Conservation (phyloP, 2,329 filamentous ascomycete genomes). For the Plenodomus biglobosus region DNA sequence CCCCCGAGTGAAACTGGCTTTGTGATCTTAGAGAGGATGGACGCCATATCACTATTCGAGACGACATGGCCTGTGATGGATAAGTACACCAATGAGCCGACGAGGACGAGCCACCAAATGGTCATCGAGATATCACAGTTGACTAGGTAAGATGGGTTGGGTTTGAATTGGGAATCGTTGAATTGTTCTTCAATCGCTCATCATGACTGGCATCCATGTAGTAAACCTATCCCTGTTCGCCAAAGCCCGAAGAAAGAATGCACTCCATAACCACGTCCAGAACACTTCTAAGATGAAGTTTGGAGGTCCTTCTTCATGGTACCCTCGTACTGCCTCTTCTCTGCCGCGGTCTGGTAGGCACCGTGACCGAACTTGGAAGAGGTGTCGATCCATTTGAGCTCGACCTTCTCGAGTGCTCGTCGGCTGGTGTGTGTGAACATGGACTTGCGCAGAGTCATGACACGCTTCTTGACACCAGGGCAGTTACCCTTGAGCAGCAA, state of each 20-base stretch:
- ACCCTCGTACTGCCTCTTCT: constrained; percentile 98
- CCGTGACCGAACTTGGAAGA: constrained; percentile 99
- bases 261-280: constrained; percentile 29
- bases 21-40: no score
- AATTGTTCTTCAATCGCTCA: constrained; percentile 40
- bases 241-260: constrained; percentile 42
- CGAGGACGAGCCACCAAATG: no score
- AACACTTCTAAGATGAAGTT: constrained; percentile 53
- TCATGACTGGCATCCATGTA: constrained; percentile 35
- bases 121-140: no score
- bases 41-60: no score
- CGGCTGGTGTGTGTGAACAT: constrained; percentile 97
- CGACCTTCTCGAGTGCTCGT: constrained; percentile 97
- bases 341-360: constrained; percentile 96
- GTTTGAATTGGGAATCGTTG: constrained; percentile 39
- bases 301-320: constrained; percentile 98
- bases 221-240: constrained; percentile 43
- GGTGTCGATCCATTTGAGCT: constrained; percentile 99
- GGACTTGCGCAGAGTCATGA: constrained; percentile 98
- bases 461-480: constrained; percentile 98
- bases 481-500: constrained; percentile 96
- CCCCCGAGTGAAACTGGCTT: no score
- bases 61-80: no score
- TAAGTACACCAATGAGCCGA: no score
- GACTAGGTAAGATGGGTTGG: background rate